Percentiles rank a stretch among this genome's conserved stretches.
Evolutionary conservation across 345 rosid genomes (phyloP).

Genomic region (Moricandia moricandioides): DNA sequence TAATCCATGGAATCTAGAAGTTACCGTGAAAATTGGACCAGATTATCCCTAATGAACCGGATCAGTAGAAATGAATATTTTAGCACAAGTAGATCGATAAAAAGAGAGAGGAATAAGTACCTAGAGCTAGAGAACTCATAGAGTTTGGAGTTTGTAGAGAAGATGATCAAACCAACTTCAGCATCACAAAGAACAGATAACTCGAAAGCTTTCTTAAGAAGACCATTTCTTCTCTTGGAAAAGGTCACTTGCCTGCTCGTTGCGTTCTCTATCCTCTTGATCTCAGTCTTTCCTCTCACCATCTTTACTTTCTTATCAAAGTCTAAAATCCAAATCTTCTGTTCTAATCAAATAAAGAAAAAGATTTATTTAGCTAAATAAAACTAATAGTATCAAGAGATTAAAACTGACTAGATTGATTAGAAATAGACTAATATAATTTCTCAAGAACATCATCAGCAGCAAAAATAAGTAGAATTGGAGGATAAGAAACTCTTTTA

Average conservation of each 20-base stretch:
- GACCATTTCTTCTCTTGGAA: slow-evolving; percentile 77
- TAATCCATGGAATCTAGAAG: neutral
- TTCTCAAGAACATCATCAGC: slow-evolving; percentile 13
- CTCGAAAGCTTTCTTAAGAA: slow-evolving; percentile 78
- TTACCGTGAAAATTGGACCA: neutral
- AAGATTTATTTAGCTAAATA: neutral
- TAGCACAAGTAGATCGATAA: neutral
- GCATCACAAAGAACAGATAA: slow-evolving; percentile 83
- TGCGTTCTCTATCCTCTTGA: slow-evolving; percentile 85
- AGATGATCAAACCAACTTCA: slow-evolving; percentile 74
- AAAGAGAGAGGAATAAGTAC: slow-evolving; percentile 31
- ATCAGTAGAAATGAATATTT: neutral
- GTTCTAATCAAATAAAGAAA: neutral
- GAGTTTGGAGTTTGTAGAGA: slow-evolving; percentile 76
- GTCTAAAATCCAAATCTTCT: neutral
- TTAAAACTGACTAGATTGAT: no score
- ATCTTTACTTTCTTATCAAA: slow-evolving; percentile 30
- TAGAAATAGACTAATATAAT: neutral
- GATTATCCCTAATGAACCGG: neutral
- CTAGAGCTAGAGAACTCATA: slow-evolving; percentile 70
- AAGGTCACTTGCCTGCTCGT: slow-evolving; percentile 89
- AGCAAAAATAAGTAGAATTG: neutral
- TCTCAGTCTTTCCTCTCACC: slow-evolving; percentile 86
- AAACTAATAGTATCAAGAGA: neutral
- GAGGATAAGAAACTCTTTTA: neutral